These are phyloP conservation scores for Lojkania enalia DNA, from an alignment of 2,329 filamentous ascomycete genomes.

Conservation along the genomic window DNA sequence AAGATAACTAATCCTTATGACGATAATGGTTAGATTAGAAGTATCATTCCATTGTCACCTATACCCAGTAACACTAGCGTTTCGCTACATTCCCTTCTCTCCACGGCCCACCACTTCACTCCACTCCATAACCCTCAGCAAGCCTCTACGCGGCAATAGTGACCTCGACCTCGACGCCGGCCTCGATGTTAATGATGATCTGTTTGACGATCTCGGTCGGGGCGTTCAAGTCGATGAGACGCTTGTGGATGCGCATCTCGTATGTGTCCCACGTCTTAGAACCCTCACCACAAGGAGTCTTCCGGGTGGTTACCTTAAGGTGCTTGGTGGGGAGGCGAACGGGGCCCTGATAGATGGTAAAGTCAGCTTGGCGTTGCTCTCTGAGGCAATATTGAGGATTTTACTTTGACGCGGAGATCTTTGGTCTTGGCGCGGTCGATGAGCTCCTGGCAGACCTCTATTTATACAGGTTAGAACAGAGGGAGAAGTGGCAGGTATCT, in stretches of 20 bases:
- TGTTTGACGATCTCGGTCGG: conserved; percentile 97
- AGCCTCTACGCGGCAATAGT: conserved; percentile 76
- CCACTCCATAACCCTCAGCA: conserved; percentile 12
- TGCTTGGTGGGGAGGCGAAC: conserved; percentile 97
- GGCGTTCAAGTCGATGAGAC: conserved; percentile 95
- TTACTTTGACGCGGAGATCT: conserved; percentile 98
- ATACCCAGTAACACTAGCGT: no score
- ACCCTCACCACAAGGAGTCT: conserved; percentile 99
- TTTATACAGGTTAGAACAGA: conserved; percentile 1
- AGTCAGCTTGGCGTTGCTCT: no score
- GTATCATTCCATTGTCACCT: no score
- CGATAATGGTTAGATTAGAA: no score
- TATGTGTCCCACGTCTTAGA: conserved; percentile 99
- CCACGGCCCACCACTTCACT: not conserved
- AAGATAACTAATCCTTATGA: no score
- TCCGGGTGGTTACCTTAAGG: conserved; percentile 95
- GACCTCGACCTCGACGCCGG: conserved; percentile 90
- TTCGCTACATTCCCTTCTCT: no score
- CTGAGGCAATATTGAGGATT: no score
- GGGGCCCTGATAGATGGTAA: no score
- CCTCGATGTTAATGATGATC: conserved; percentile 96
- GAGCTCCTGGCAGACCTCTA: conserved; percentile 85
- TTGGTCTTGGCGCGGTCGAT: conserved; percentile 98
- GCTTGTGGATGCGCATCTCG: conserved; percentile 99
- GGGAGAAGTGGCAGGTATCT: not conserved